Conservation (phyloP, 352 stramenopile genomes). For the Phytophthora kernoviae region DNA sequence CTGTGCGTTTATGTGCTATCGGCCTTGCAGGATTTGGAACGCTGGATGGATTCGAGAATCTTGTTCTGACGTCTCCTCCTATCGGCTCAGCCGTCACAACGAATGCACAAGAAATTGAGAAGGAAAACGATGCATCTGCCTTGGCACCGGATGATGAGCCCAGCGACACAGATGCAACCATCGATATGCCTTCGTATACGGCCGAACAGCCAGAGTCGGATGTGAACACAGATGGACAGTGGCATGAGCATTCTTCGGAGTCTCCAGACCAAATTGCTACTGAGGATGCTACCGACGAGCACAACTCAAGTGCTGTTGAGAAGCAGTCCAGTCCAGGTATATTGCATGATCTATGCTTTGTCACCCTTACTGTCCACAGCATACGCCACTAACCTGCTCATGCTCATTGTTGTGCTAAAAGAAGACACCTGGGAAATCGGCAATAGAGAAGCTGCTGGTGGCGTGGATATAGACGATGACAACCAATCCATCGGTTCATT, state of each 20-base stretch:
- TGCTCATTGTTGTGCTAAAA: slow-evolving; percentile 1
- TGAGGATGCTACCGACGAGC: slow-evolving; percentile 35
- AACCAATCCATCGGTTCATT: slow-evolving; percentile 30
- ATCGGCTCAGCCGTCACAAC: not conserved
- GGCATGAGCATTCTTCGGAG: slow-evolving; percentile 1
- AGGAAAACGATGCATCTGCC: too few species aligned
- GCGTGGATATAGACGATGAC: slow-evolving; percentile 38
- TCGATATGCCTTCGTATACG: not conserved
- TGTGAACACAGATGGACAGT: not conserved
- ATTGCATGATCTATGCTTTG: slow-evolving; percentile 5
- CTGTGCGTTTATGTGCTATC: slow-evolving; percentile 2
- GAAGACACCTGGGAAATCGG: slow-evolving; percentile 20
- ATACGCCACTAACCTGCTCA: not conserved
- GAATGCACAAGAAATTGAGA: too few species aligned
- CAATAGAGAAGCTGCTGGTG: slow-evolving; percentile 17
- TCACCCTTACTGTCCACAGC: too few species aligned
- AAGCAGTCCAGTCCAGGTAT: slow-evolving; percentile 51
- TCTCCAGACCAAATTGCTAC: slow-evolving; percentile 24
- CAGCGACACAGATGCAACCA: not conserved
- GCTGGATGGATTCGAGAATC: slow-evolving; percentile 40
- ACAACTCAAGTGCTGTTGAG: slow-evolving; percentile 30
- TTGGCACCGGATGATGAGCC: too few species aligned
- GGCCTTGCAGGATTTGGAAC: slow-evolving; percentile 37
- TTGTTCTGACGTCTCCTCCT: slow-evolving; percentile 25
- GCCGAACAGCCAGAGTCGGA: too few species aligned